phyloP scores from a whole-genome alignment of 495 filamentous ascomycete genomes.

The Aspergillus coremiiformis region DNA sequence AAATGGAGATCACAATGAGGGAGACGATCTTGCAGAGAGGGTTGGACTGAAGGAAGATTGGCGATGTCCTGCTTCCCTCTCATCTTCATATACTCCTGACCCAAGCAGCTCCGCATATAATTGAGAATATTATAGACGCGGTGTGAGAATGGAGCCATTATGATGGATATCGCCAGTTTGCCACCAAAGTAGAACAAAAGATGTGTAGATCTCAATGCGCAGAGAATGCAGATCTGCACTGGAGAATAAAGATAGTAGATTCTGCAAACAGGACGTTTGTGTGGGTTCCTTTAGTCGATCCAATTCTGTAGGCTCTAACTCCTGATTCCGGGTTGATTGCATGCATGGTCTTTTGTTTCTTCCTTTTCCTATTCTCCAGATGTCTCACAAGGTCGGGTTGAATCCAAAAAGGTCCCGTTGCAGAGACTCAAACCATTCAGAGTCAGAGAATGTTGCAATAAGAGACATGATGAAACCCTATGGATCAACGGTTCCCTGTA shows the following conservation, averaged over 20 bases:
- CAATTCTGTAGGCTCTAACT: background rate
- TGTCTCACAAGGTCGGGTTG: background rate
- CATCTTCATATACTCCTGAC: background rate
- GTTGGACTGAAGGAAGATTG: background rate
- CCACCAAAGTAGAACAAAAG: slow-evolving; percentile 4
- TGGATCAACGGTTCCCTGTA: too few species aligned
- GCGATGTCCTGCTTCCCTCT: background rate
- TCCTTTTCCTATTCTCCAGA: slow-evolving; percentile 1
- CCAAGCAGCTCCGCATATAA: background rate
- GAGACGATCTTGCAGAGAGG: background rate
- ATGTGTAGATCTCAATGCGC: slow-evolving; percentile 1
- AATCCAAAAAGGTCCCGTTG: too few species aligned
- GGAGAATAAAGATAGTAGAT: slow-evolving; percentile 2
- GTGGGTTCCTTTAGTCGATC: too few species aligned
- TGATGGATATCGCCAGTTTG: background rate
- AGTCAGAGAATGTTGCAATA: background rate
- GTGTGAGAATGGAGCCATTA: background rate
- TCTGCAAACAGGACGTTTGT: slow-evolving; percentile 8
- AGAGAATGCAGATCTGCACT: slow-evolving; percentile 1
- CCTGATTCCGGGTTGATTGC: background rate
- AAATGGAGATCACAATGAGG: background rate
- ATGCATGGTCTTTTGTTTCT: background rate
- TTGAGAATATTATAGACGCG: background rate
- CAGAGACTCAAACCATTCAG: too few species aligned
- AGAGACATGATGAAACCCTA: too few species aligned